Base-by-base conservation (phyloP, 164 flowering plant species). In the Houttuynia cordata region DNA sequence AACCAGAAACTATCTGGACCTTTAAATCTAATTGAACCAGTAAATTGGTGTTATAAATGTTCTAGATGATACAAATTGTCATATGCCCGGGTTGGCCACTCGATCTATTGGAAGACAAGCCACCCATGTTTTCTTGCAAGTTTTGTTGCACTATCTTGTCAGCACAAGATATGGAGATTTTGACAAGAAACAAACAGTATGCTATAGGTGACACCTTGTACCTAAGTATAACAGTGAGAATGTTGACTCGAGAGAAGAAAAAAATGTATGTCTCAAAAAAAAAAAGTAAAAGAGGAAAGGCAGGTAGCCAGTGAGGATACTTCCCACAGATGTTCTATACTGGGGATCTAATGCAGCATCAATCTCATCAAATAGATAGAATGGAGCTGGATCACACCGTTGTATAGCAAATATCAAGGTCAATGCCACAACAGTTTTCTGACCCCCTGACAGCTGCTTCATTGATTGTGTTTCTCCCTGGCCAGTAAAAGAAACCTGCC, bases 281-380 rank as follows among this genome's bases (percentile, higher is more conserved):
- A 17, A 12, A 45, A 45, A 7, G 17, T 2, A 45, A 7, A 18
- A 54, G 4, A 37, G 53, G 3, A 22, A 51, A 17, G 10, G 21
- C 40, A 34, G 13, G 23, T 10, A 45, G 49, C 13, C 49, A 10
- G 5, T 12, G 49, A 45, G 96, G 87, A 86, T 93, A 93, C 98
- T 85, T 77, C 99, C 99, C 49, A 93, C 99, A 57, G 99, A 96
- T 51, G 99, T 86, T 69, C 97, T 68, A 78, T 93, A 93, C 70
- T 93, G 99, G 50, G 99, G 96, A 76, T 93, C 99, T 54, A 93
- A 70, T 19, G 97, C 99, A 13, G 99, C 97, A 80, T 93, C 99
- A 58, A 93, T 93, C 81, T 93, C 97, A 73, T 93, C 99, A 75
- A 93, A 90, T 54, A 93, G 95, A 76, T 93, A 93, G 60, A 93